A percentile compares a stretch with the other conserved stretches of the same genome.
phyloP scores from a whole-genome alignment of 1,284 basidiomycete genomes.

The Limonomyces culmigenus region DNA sequence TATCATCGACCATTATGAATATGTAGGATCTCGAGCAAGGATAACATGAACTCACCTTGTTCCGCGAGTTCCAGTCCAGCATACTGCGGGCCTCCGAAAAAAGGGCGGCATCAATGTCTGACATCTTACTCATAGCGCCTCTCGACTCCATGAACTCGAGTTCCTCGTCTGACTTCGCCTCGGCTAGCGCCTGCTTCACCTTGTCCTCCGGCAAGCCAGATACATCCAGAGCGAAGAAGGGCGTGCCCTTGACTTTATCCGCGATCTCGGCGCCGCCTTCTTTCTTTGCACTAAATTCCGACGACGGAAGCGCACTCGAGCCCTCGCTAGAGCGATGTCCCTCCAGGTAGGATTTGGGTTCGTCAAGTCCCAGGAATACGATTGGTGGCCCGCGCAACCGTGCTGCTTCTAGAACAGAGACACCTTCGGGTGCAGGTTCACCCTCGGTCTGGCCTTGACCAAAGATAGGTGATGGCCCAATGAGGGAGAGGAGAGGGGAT shows the following conservation, averaged over 20 bases:
- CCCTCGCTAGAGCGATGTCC: conserved; percentile 11
- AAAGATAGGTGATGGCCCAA: conserved; percentile 38
- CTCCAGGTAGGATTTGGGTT: conserved; percentile 26
- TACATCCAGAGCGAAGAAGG: conserved; percentile 71
- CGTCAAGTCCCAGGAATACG: conserved; percentile 70
- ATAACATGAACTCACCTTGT: conserved; percentile 35
- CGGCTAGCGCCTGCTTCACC: conserved; percentile 25
- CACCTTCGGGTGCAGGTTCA: conserved; percentile 20
- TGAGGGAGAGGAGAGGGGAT: conserved; percentile 26
- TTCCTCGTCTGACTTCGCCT: conserved; percentile 19
- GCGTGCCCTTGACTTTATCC: conserved; percentile 48
- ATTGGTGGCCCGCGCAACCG: conserved; percentile 40
- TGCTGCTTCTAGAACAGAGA: conserved; percentile 40
- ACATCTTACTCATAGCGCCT: conserved; percentile 34
- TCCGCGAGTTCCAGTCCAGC: conserved; percentile 80
- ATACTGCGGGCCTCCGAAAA: conserved; percentile 67
- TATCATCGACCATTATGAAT: conserved; percentile 13
- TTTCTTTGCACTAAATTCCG: conserved; percentile 32
- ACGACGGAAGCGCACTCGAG: conserved; percentile 36
- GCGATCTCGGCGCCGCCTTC: conserved; percentile 21
- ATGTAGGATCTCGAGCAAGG: not conserved
- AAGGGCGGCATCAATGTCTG: conserved; percentile 46
- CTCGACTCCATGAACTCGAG: conserved; percentile 58
- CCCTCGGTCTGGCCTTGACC: conserved; percentile 45
- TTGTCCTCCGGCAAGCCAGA: conserved; percentile 28